These are phyloP conservation scores for Wickerhamomyces bisporus DNA, from an alignment of 805 yeast species.

Conservation along the genomic window DNA sequence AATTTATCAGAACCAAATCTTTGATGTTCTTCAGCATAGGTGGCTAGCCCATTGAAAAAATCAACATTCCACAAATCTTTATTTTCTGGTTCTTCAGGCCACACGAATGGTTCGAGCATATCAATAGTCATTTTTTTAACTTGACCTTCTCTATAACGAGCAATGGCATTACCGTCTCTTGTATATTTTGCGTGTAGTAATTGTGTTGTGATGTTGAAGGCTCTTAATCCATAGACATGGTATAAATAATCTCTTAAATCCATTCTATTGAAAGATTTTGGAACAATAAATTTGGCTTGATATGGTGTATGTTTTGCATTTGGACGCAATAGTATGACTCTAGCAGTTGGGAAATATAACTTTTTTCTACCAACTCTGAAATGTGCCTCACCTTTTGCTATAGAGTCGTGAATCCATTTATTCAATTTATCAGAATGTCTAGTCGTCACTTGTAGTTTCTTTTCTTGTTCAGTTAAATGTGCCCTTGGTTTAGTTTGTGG, in stretches of 20 bases:
- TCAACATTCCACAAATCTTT: conserved; percentile 37
- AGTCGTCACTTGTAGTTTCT: conserved; percentile 17
- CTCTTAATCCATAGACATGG: conserved; percentile 86
- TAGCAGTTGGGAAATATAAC: conserved; percentile 80
- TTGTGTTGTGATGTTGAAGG: conserved; percentile 82
- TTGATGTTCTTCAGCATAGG: conserved; percentile 47
- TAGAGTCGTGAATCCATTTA: conserved; percentile 35
- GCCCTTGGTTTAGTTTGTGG: conserved; percentile 5
- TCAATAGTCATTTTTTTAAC: conserved; percentile 95
- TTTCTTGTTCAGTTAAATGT: conserved; percentile 12
- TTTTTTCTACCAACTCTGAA: conserved; percentile 75
- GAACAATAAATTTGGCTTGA: conserved; percentile 94
- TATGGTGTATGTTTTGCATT: conserved; percentile 96
- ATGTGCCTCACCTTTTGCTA: conserved; percentile 66
- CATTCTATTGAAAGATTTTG: conserved; percentile 86
- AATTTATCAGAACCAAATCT: conserved; percentile 59
- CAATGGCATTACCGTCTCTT: conserved; percentile 52
- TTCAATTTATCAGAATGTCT: conserved; percentile 22
- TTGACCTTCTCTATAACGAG: conserved; percentile 75
- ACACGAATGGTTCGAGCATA: conserved; percentile 90
- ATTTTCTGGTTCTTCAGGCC: conserved; percentile 68
- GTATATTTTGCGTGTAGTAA: conserved; percentile 66
- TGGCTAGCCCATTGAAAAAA: conserved; percentile 42
- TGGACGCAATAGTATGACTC: conserved; percentile 77
- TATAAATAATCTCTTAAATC: conserved; percentile 92